Percentiles rank a stretch among this genome's conserved stretches.
phyloP scores from a whole-genome alignment of 2,329 filamentous ascomycete species.

The Neoascochyta sp. region DNA sequence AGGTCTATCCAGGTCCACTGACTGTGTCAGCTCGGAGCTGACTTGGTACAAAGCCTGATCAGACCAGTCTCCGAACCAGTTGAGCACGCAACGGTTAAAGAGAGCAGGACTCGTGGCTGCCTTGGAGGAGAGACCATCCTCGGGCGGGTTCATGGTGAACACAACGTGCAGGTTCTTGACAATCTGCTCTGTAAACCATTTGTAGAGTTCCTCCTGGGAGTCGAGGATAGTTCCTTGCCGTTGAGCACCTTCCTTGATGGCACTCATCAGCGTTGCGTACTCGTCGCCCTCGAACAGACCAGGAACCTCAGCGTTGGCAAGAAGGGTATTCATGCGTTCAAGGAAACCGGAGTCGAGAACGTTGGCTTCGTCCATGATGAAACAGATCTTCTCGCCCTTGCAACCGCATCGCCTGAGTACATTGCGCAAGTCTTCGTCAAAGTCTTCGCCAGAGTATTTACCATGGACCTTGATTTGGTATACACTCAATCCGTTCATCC shows the following conservation, averaged over 20 bases:
- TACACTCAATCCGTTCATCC: conserved; percentile 99
- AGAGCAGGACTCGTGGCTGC: conserved; percentile 95
- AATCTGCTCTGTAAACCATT: conserved; percentile 99
- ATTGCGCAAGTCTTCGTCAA: conserved; percentile 93
- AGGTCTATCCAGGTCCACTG: conserved; percentile 87
- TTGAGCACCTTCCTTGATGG: conserved; percentile 96
- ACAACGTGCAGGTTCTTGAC: conserved; percentile 98
- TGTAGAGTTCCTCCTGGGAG: conserved; percentile 98
- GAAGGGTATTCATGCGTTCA: conserved; percentile 97
- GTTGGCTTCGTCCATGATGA: conserved; percentile 99
- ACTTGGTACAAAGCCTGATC: conserved; percentile 99
- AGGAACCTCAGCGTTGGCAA: conserved; percentile 98
- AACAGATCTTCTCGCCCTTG: conserved; percentile 99
- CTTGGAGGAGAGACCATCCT: conserved; percentile 91
- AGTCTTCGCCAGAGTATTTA: conserved; percentile 96
- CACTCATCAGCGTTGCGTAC: conserved; percentile 96
- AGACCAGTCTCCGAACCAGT: conserved; percentile 99
- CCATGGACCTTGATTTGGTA: conserved; percentile 99
- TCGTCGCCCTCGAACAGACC: conserved; percentile 99
- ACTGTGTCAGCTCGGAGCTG: conserved; percentile 88
- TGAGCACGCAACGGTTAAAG: conserved; percentile 99
- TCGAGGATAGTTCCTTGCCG: conserved; percentile 91
- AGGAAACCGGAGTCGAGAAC: conserved; percentile 98
- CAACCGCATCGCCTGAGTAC: conserved; percentile 91
- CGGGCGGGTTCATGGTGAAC: conserved; percentile 99